phyloP scores from a whole-genome alignment of 2,329 filamentous ascomycete species.

The Trematosphaeria pertusa region DNA sequence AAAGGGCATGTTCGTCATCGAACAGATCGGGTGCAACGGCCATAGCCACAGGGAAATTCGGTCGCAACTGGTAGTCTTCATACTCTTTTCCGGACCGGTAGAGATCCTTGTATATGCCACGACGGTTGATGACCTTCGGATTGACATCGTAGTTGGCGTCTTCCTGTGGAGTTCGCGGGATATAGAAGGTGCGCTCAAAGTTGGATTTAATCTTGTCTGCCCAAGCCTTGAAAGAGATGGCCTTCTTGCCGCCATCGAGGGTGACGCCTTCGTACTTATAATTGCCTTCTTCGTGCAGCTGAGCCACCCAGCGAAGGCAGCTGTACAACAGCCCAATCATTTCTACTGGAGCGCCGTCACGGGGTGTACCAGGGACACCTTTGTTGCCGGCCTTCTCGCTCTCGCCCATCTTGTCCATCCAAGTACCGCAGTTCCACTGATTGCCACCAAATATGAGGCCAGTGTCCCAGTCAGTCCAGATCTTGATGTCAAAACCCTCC shows the following conservation, averaged over 20 bases:
- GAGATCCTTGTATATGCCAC: constrained; percentile 97
- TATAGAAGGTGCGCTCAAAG: constrained; percentile 92
- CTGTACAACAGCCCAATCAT: constrained; percentile 95
- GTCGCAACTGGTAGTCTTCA: constrained; percentile 94
- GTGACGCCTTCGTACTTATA: constrained; percentile 79
- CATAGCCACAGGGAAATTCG: constrained; percentile 97
- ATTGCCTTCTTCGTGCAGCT: constrained; percentile 70
- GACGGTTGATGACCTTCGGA: constrained; percentile 78
- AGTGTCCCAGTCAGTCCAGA: constrained; percentile 88
- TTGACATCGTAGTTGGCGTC: constrained; percentile 84
- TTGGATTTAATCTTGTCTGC: constrained; percentile 78
- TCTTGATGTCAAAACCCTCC: constrained; percentile 89
- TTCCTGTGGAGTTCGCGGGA: constrained; percentile 73
- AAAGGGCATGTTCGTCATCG: constrained; percentile 75
- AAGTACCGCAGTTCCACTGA: constrained; percentile 94
- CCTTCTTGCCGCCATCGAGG: constrained; percentile 62
- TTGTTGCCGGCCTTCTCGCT: constrained; percentile 89
- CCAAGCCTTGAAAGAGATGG: constrained; percentile 79
- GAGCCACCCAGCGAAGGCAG: constrained; percentile 78
- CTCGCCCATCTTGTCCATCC: constrained; percentile 99
- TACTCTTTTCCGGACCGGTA: constrained; percentile 95
- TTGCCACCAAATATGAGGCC: constrained; percentile 95
- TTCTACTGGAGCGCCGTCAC: constrained; percentile 93
- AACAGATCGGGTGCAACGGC: constrained; percentile 90
- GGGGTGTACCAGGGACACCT: constrained; percentile 92